phyloP scores from a whole-genome alignment of 805 yeast genomes.

The Sugiyamaella valdiviana region DNA sequence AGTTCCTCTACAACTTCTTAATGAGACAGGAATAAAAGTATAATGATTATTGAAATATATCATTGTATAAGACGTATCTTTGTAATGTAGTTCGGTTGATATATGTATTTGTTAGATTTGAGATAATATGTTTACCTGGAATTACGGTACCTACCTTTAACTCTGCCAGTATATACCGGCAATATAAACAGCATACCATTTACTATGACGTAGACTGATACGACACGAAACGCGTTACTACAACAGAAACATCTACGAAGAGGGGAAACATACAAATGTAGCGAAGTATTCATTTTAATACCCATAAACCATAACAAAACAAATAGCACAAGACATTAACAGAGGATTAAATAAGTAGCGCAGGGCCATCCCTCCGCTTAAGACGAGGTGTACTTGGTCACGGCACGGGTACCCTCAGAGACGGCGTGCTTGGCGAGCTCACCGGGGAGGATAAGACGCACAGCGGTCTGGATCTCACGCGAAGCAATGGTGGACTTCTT shows the following conservation, averaged over 20 bases:
- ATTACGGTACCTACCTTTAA: no score
- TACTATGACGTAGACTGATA: neutral
- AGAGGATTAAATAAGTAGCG: neutral
- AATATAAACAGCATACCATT: neutral
- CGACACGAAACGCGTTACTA: slow-evolving; percentile 1
- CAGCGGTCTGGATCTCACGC: slow-evolving; percentile 98
- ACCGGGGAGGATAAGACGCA: slow-evolving; percentile 96
- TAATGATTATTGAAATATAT: no score
- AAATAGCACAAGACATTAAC: slow-evolving; percentile 5
- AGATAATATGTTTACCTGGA: no score
- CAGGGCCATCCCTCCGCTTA: slow-evolving; percentile 8
- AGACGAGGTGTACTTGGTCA: slow-evolving; percentile 84
- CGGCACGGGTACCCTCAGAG: slow-evolving; percentile 98
- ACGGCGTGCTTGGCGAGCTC: slow-evolving; percentile 98
- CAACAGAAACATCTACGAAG: neutral
- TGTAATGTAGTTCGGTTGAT: no score
- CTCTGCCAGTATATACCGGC: no score
- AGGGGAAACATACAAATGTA: neutral
- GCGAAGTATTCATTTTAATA: neutral
- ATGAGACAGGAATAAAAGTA: neutral
- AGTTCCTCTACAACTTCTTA: no score
- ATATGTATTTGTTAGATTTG: no score
- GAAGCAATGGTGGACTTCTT: slow-evolving; percentile 97
- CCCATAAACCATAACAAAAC: slow-evolving; percentile 3
- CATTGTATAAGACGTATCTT: no score